These are phyloP conservation scores for Geum urbanum DNA, from an alignment of 306 rosid species.

Conservation along the genomic window DNA sequence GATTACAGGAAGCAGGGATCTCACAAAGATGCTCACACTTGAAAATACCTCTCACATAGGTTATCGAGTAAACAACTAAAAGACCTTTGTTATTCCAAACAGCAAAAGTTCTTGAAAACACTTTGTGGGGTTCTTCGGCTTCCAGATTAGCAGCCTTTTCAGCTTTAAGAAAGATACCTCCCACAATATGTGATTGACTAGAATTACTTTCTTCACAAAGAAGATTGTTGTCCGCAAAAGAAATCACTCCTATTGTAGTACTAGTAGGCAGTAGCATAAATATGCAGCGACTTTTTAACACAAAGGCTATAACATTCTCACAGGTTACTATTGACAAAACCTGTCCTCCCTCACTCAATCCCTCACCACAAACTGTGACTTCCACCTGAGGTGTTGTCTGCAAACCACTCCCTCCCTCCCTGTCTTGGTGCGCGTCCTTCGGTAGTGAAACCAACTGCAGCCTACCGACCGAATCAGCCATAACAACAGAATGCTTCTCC, in stretches of 20 bases:
- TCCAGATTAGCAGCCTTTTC: conserved; percentile 30
- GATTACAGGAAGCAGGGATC: conserved; percentile 54
- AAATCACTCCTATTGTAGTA: conserved; percentile 56
- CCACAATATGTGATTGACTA: conserved; percentile 39
- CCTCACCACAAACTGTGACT: conserved; percentile 45
- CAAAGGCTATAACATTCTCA: conserved; percentile 46
- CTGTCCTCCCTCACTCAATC: conserved; percentile 41
- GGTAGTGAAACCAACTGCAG: conserved; percentile 50
- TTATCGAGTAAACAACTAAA: conserved; percentile 51
- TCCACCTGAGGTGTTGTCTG: conserved; percentile 41
- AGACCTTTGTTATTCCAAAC: conserved; percentile 73
- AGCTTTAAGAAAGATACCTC: conserved; percentile 61
- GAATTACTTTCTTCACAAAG: conserved; percentile 32
- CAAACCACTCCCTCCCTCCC: conserved; percentile 39
- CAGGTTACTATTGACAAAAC: conserved; percentile 43
- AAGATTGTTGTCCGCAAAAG: conserved; percentile 37
- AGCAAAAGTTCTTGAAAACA: conserved; percentile 34
- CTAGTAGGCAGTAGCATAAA: conserved; percentile 54
- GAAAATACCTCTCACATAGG: conserved; percentile 48
- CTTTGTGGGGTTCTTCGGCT: conserved; percentile 29
- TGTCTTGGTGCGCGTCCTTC: conserved; percentile 37
- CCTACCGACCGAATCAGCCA: conserved; percentile 73
- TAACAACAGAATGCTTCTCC: conserved; percentile 52
- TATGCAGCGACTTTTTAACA: conserved; percentile 51
- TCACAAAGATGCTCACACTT: conserved; percentile 53